Evolutionary conservation across 2,329 filamentous ascomycete genomes (phyloP).

Genomic region (Trichophyton benhamiae): DNA sequence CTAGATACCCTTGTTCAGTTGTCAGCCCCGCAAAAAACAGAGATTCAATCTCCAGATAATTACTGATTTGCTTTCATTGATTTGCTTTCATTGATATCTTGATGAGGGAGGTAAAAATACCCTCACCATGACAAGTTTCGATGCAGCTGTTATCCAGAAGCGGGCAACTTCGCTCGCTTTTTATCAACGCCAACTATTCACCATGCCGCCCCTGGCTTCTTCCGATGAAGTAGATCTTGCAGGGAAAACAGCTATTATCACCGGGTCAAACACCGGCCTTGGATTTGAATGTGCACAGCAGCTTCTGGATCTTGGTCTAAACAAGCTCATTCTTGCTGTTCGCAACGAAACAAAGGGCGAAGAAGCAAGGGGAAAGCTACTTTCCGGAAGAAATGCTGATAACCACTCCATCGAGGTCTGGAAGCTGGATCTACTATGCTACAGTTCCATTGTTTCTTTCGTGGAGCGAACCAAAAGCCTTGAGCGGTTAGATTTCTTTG

Average conservation of each 20-base stretch:
- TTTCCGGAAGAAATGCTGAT: conserved; percentile 22
- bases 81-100: too few relatives aligned
- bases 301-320: conserved; percentile 30
- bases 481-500: conserved; percentile 31
- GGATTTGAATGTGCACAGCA: conserved; percentile 36
- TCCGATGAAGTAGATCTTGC: conserved; percentile 10
- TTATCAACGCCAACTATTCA: not conserved
- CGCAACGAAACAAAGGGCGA: conserved; percentile 36
- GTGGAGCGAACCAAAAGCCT: conserved; percentile 26
- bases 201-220: not conserved
- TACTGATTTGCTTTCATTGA: not conserved
- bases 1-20: too few relatives aligned
- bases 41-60: not conserved
- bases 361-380: conserved; percentile 26
- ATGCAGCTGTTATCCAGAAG: not conserved
- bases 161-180: not conserved
- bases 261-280: conserved; percentile 40
- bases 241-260: conserved; percentile 37
- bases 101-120: not conserved
- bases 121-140: not conserved
- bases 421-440: conserved; percentile 39
- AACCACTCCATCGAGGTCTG: conserved; percentile 37
- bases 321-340: conserved; percentile 38
- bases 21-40: too few relatives aligned
- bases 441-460: conserved; percentile 36